Evolutionary conservation across 768 basidiomycete species (phyloP).

Genomic region (Mrakia blollopis): DNA sequence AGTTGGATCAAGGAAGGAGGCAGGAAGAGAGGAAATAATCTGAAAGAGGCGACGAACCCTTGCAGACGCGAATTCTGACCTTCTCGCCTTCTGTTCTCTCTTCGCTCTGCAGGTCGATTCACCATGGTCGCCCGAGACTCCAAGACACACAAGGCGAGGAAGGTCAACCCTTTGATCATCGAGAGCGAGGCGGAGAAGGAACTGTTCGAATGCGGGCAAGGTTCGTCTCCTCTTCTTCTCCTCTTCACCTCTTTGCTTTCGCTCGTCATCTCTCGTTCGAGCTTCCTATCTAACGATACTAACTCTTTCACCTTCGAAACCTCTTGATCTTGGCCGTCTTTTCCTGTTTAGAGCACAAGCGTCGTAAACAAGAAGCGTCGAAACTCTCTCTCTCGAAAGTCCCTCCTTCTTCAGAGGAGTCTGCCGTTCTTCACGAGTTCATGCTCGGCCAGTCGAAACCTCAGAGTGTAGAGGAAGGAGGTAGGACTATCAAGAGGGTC

Average conservation of each 20-base stretch:
- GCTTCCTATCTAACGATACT: not conserved
- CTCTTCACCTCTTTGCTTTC: not conserved
- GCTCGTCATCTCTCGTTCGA: too few relatives aligned
- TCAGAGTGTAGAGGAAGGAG: conserved; percentile 19
- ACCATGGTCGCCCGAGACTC: conserved; percentile 81
- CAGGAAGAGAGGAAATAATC: too few relatives aligned
- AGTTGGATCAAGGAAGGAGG: conserved; percentile 4
- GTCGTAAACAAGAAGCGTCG: conserved; percentile 54
- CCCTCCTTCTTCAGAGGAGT: conserved; percentile 68
- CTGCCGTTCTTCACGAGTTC: conserved; percentile 61
- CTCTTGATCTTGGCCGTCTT: not conserved
- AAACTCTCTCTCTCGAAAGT: conserved; percentile 62
- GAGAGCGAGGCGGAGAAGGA: conserved; percentile 59
- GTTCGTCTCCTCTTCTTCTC: conserved; percentile 45
- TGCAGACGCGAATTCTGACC: not conserved
- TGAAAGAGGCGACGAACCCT: too few relatives aligned
- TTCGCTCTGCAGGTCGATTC: conserved; percentile 65
- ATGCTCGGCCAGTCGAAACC: conserved; percentile 57
- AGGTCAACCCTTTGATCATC: conserved; percentile 61
- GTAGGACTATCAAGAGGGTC: conserved; percentile 52
- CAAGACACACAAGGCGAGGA: conserved; percentile 57
- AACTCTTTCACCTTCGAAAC: not conserved
- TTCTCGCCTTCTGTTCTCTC: not conserved
- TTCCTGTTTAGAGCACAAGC: conserved; percentile 53
- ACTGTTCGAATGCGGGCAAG: conserved; percentile 63